Percentiles rank a stretch among this genome's conserved stretches.
Evolutionary conservation across 2,329 filamentous ascomycete species (phyloP).

Genomic region (Alternaria longipes): DNA sequence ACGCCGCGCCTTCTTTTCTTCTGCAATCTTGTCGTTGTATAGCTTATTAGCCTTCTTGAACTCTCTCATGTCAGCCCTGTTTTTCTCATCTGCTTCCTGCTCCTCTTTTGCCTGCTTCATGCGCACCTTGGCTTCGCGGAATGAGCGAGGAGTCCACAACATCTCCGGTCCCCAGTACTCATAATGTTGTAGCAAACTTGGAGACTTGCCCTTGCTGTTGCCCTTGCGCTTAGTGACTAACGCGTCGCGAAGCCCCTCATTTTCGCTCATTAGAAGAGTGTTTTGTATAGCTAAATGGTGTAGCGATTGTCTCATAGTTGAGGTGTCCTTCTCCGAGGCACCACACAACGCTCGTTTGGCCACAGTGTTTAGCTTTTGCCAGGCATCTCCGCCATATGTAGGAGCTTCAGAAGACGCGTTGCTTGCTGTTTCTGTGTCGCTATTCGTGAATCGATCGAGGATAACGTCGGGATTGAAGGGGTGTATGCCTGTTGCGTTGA

Average conservation of each 20-base stretch:
- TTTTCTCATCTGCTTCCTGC: too few relatives aligned
- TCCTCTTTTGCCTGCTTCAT: too few relatives aligned
- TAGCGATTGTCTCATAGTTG: neutral
- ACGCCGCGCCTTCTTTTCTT: too few relatives aligned
- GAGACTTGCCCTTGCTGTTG: neutral
- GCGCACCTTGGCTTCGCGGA: neutral
- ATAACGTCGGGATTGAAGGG: neutral
- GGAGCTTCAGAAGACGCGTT: neutral
- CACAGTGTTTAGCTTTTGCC: neutral
- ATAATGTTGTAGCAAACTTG: neutral
- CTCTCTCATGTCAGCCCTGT: too few relatives aligned
- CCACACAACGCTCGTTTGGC: neutral
- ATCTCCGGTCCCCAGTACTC: neutral
- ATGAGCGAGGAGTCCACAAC: neutral
- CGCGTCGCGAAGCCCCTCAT: neutral
- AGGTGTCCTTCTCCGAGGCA: neutral
- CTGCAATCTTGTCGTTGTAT: too few relatives aligned
- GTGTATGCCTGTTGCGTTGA: neutral
- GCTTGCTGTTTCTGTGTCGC: neutral
- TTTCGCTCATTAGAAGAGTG: neutral
- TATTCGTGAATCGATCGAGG: too few relatives aligned
- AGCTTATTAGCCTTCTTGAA: too few relatives aligned
- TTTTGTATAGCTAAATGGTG: conserved; percentile 2
- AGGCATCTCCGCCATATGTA: neutral
- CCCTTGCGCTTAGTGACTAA: neutral